Evolutionary conservation across 768 basidiomycete species (phyloP), one percentile per base, ranked within the genome.

Genomic region (Hericium coralloides): DNA sequence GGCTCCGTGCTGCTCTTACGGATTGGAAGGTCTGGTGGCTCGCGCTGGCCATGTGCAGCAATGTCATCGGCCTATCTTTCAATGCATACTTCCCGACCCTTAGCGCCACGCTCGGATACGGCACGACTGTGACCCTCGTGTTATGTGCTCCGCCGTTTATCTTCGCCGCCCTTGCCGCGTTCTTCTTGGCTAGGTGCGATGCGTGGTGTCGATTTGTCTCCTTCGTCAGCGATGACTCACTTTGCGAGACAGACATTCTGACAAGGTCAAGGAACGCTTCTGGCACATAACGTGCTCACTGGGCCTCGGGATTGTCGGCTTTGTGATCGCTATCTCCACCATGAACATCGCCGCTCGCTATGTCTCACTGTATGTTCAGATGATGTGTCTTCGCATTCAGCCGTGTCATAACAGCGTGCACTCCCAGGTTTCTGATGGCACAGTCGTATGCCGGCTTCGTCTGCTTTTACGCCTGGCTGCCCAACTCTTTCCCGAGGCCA

Each of bases 21-120:
- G 91, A 93, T 64, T 82, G 84, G 85, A 88, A 86, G 69, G 89
- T 93, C 39, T 92, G 89, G 87, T 87, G 79, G 79, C 75, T 94
- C 47, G 76, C 85, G n/a, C 56, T 89, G 25, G 76, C 84, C 7
- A 66, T 88, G 58, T 79, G 80, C 9, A 76, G 76, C 61, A 76
- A 81, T 70, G 77, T 81, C 38, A 70, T 85, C 39, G 79, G 84
- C 4, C 64, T 89, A 31, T 83, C 81, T 6, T 91, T 91, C 75
- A 85, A 88, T 66, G 83, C 82, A 14, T 89, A 82, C 68, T 91
- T 91, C 71, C 88, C 86, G 2, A 87, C 89, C 0, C 69, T 92
- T 55, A 79, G 78, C 36, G 79, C 76, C 15, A 92, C 89, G 10
- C 72, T 92, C 70, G 84, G 85, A 14, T 87, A 75, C 68, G 73